These are phyloP conservation scores for Cryptosporidium xiaoi DNA, from an alignment of 169 alveolate species.

Conservation along the genomic window DNA sequence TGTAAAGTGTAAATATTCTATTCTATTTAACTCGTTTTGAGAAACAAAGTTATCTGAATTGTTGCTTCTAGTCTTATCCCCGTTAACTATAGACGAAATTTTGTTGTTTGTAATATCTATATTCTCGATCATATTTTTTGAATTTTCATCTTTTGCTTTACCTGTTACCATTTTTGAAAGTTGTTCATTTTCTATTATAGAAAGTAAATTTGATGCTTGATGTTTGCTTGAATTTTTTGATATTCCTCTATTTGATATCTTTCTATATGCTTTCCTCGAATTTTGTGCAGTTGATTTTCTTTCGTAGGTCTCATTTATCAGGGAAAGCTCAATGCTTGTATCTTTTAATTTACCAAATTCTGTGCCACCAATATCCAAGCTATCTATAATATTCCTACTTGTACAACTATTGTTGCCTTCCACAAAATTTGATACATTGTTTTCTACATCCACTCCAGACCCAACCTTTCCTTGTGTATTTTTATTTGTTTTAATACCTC, in stretches of 20 bases:
- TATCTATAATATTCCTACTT: background rate
- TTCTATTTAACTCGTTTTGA: slow-evolving; percentile 17
- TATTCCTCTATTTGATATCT: slow-evolving; percentile 12
- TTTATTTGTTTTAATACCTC: slow-evolving; percentile 45
- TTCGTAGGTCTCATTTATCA: too few species aligned
- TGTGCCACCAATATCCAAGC: background rate
- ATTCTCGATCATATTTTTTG: background rate
- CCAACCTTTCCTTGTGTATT: background rate
- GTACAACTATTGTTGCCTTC: background rate
- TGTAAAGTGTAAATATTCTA: slow-evolving; percentile 49
- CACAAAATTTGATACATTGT: background rate
- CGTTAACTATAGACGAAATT: background rate
- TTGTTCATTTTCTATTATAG: slow-evolving; percentile 35
- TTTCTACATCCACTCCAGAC: background rate
- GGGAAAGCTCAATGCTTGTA: too few species aligned
- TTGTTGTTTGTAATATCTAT: background rate
- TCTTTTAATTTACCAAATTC: background rate
- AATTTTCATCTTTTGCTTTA: background rate
- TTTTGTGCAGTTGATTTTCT: background rate
- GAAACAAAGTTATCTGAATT: slow-evolving; percentile 1
- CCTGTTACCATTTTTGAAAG: background rate
- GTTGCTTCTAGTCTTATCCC: background rate
- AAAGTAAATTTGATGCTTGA: slow-evolving; percentile 29
- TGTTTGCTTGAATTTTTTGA: slow-evolving; percentile 13
- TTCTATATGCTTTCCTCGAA: slow-evolving; percentile 5